phyloP scores from a whole-genome alignment of 352 stramenopile genomes.

The Globisporangium carolinianum region DNA sequence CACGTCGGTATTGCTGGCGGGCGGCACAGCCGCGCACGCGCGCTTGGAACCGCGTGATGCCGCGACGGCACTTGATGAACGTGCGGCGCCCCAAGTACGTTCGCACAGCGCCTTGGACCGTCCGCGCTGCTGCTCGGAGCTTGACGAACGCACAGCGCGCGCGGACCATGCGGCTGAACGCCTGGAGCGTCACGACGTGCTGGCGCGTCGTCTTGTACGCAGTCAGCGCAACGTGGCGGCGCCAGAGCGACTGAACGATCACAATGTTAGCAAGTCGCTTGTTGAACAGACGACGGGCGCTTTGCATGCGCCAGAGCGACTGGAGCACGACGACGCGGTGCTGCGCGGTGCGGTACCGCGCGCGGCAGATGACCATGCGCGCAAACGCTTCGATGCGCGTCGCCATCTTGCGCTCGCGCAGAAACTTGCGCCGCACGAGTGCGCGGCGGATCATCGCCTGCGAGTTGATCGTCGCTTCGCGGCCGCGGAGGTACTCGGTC shows the following conservation, averaged over 20 bases:
- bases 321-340: constrained; percentile 73
- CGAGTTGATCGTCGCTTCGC: constrained; percentile 82
- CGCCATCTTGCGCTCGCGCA: constrained; percentile 84
- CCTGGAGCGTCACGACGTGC: constrained; percentile 62
- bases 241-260: constrained; percentile 80
- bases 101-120: constrained; percentile 71
- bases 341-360: constrained; percentile 49
- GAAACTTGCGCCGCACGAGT: constrained; percentile 69
- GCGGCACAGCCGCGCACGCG: constrained; percentile 50
- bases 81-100: constrained; percentile 54
- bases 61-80: constrained; percentile 57
- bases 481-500: constrained; percentile 80
- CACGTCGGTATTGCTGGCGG: constrained; percentile 54
- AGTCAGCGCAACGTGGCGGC: constrained; percentile 43
- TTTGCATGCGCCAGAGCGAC: constrained; percentile 78
- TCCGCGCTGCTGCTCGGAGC: constrained; percentile 32
- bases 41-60: constrained; percentile 66
- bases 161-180: constrained; percentile 61
- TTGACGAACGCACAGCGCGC: constrained; percentile 47
- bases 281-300: constrained; percentile 44
- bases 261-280: constrained; percentile 31
- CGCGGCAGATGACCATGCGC: constrained; percentile 72
- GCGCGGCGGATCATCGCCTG: constrained; percentile 84
- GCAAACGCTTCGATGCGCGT: constrained; percentile 80
- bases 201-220: constrained; percentile 49